Conservation (phyloP, 352 stramenopile genomes). For the Globisporangium okanoganense region DNA sequence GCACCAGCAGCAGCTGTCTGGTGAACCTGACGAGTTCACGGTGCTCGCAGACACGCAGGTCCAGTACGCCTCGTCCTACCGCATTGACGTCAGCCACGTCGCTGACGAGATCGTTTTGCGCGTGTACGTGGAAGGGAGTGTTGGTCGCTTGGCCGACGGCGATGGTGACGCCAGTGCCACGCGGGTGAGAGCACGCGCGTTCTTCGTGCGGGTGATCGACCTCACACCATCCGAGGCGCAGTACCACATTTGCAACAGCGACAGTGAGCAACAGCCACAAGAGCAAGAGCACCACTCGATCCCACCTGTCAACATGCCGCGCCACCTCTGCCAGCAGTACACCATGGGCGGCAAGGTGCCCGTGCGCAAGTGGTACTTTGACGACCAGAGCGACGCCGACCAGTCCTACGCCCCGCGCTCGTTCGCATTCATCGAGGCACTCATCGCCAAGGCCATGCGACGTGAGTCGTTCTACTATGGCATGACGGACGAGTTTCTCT, state of each 20-base stretch:
- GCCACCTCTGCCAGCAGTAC: constrained; percentile 26
- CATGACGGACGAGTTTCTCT: constrained; percentile 23
- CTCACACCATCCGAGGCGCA: constrained; percentile 25
- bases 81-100: constrained; percentile 23
- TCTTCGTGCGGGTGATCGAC: constrained; percentile 30
- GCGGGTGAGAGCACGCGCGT: constrained; percentile 20
- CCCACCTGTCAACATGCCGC: constrained; percentile 27
- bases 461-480: constrained; percentile 24
- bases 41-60: constrained; percentile 28
- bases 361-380: constrained; percentile 45
- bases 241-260: constrained; percentile 17
- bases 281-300: constrained; percentile 2
- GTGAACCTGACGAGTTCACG: constrained; percentile 8
- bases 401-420: constrained; percentile 24
- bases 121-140: constrained; percentile 26
- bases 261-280: background rate
- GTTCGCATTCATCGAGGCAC: constrained; percentile 22
- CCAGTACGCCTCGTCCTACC: constrained; percentile 23
- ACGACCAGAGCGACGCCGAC: constrained; percentile 31
- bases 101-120: constrained; percentile 23
- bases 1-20: background rate
- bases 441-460: constrained; percentile 15
- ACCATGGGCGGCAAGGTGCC: constrained; percentile 30
- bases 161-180: background rate
- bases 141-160: background rate